Percentiles rank a stretch among this genome's conserved stretches.
Evolutionary conservation across 2,329 filamentous ascomycete species (phyloP).

Genomic region (Akanthomyces dipterigenus): DNA sequence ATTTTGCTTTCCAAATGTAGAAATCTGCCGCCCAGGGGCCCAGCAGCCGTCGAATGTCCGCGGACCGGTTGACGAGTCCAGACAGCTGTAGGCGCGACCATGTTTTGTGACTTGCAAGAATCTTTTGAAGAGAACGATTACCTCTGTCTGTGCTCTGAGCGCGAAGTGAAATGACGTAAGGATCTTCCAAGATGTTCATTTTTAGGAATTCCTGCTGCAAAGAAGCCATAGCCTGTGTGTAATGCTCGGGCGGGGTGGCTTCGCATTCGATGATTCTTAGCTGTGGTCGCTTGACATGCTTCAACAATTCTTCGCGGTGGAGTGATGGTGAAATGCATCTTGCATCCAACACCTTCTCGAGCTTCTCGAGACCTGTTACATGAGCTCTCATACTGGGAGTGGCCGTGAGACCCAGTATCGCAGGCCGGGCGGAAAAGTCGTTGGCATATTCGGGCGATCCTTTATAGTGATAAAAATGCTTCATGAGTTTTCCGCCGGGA

Average conservation of each 20-base stretch:
- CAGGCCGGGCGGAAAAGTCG: slow-evolving; percentile 42
- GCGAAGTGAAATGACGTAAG: slow-evolving; percentile 45
- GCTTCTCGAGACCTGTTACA: slow-evolving; percentile 44
- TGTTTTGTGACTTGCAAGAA: slow-evolving; percentile 40
- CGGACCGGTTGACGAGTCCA: slow-evolving; percentile 43
- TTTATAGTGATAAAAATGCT: slow-evolving; percentile 56
- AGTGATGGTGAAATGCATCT: slow-evolving; percentile 60
- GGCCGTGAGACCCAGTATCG: slow-evolving; percentile 72
- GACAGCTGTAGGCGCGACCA: slow-evolving; percentile 49
- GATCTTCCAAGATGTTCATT: slow-evolving; percentile 56
- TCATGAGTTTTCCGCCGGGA: slow-evolving; percentile 66
- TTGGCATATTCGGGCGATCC: slow-evolving; percentile 20
- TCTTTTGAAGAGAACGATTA: slow-evolving; percentile 29
- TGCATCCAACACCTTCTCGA: slow-evolving; percentile 67
- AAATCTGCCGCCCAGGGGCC: slow-evolving; percentile 64
- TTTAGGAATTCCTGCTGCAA: slow-evolving; percentile 33
- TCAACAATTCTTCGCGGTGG: slow-evolving; percentile 63
- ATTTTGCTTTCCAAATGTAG: slow-evolving; percentile 50
- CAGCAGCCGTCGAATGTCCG: slow-evolving; percentile 48
- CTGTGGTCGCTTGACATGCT: slow-evolving; percentile 59
- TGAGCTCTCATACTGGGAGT: slow-evolving; percentile 64
- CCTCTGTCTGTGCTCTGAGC: slow-evolving; percentile 35
- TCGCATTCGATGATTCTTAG: slow-evolving; percentile 35
- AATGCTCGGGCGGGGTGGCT: not conserved
- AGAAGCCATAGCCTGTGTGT: slow-evolving; percentile 33